Percentiles rank a stretch among this genome's conserved stretches.
Conservation (phyloP, 495 filamentous ascomycete species). For the Jackrogersella minutella region DNA sequence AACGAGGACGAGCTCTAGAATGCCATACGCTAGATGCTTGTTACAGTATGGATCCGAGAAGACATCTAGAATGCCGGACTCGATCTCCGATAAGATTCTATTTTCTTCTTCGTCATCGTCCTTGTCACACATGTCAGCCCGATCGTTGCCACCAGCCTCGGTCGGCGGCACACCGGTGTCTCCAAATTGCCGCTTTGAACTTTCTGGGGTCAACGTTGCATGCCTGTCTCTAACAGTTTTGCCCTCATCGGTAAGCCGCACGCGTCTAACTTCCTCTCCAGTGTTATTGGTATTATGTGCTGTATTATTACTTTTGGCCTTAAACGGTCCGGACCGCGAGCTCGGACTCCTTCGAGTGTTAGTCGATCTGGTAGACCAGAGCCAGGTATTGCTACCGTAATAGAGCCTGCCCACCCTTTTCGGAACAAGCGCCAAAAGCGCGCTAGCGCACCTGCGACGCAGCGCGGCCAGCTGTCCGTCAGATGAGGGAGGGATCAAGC, state of each 20-base stretch:
- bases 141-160: slow-evolving; percentile 38
- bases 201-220: slow-evolving; percentile 50
- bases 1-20: slow-evolving; percentile 79
- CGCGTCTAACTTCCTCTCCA: slow-evolving; percentile 44
- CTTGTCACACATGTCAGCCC: slow-evolving; percentile 44
- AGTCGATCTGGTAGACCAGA: slow-evolving; percentile 35
- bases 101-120: slow-evolving; percentile 47
- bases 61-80: slow-evolving; percentile 68
- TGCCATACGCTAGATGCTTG: slow-evolving; percentile 81
- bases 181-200: slow-evolving; percentile 53
- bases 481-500: slow-evolving; percentile 56
- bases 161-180: slow-evolving; percentile 42
- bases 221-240: slow-evolving; percentile 46
- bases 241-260: slow-evolving; percentile 46
- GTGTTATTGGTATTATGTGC: slow-evolving; percentile 37
- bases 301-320: slow-evolving; percentile 38
- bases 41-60: slow-evolving; percentile 87
- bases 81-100: slow-evolving; percentile 56
- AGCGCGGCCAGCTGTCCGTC: slow-evolving; percentile 57
- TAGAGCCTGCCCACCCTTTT: slow-evolving; percentile 57
- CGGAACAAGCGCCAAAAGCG: slow-evolving; percentile 62
- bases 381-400: slow-evolving; percentile 53
- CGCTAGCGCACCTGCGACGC: slow-evolving; percentile 61
- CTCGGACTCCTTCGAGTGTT: slow-evolving; percentile 34
- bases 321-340: slow-evolving; percentile 43